Conservation (phyloP, 345 rosid species). For the Aquilaria yunnanensis region DNA sequence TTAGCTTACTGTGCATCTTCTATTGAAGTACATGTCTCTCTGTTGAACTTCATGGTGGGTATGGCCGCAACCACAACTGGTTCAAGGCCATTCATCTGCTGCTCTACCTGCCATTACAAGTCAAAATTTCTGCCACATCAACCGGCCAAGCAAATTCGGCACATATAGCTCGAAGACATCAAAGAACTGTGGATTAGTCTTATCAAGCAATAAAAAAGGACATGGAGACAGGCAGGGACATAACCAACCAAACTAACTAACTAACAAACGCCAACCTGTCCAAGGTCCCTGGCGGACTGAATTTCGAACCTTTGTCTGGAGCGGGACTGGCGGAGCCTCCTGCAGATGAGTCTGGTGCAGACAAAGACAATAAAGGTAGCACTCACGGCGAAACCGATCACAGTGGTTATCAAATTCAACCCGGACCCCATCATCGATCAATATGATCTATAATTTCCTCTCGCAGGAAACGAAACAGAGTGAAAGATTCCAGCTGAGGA, state of each 20-base stretch:
- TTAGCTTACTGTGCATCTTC: slow-evolving; percentile 61
- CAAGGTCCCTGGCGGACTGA: slow-evolving; percentile 42
- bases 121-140: slow-evolving; percentile 2
- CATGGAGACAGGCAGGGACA: not conserved
- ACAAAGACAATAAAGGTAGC: slow-evolving; percentile 55
- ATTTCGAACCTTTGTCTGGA: slow-evolving; percentile 40
- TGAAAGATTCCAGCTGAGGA: too few relatives aligned
- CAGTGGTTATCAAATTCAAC: slow-evolving; percentile 47
- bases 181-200: too few relatives aligned
- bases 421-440: slow-evolving; percentile 34
- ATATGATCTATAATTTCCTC: too few relatives aligned
- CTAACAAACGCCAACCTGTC: slow-evolving; percentile 29
- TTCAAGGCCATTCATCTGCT: slow-evolving; percentile 38
- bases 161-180: too few relatives aligned
- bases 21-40: slow-evolving; percentile 34
- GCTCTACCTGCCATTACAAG: slow-evolving; percentile 36
- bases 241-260: not conserved
- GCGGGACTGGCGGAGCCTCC: slow-evolving; percentile 34
- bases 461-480: not conserved
- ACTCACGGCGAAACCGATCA: slow-evolving; percentile 64
- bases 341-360: slow-evolving; percentile 56
- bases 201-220: not conserved
- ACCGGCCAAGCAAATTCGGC: not conserved
- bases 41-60: slow-evolving; percentile 50
- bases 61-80: slow-evolving; percentile 61